A percentile compares a stretch with the other conserved stretches of the same genome.
These are phyloP conservation scores for Suillus lakei DNA, from an alignment of 768 basidiomycete species.

Conservation along the genomic window DNA sequence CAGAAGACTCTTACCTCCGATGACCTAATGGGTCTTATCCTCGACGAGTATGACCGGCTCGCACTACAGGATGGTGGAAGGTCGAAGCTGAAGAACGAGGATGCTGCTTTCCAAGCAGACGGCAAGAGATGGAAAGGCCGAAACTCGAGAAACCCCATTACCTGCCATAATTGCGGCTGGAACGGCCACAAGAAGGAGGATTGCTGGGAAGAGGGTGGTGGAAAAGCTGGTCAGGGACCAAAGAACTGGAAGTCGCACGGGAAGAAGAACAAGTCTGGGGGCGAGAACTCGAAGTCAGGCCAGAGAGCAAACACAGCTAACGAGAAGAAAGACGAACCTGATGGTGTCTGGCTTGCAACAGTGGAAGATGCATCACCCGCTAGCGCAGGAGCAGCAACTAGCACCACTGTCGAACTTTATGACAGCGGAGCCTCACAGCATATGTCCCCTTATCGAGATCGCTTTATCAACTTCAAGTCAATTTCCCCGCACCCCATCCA, in stretches of 20 bases:
- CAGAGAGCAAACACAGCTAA: background rate
- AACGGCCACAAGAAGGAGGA: background rate
- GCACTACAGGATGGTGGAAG: background rate
- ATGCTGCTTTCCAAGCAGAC: conserved; percentile 7
- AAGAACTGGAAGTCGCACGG: background rate
- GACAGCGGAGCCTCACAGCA: conserved; percentile 2
- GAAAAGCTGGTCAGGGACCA: conserved; percentile 9
- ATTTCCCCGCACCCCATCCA: background rate
- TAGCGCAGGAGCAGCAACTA: too few relatives aligned
- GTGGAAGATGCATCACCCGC: conserved; percentile 24
- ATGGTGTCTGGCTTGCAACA: background rate
- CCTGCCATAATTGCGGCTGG: conserved; percentile 14
- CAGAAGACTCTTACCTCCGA: conserved; percentile 19
- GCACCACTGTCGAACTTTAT: conserved; percentile 1
- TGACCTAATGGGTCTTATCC: conserved; percentile 13
- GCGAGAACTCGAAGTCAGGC: too few relatives aligned
- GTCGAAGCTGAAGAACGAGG: background rate
- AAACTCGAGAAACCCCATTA: background rate
- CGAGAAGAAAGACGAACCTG: background rate
- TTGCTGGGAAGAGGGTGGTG: conserved; percentile 20
- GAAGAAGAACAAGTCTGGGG: too few relatives aligned
- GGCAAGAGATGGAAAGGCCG: background rate
- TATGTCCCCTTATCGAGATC: conserved; percentile 5
- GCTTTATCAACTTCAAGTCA: conserved; percentile 3
- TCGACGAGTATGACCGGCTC: conserved; percentile 23